A percentile compares a stretch with the other conserved stretches of the same genome.
Conservation (phyloP, 805 yeast genomes). For the Wickerhamomyces bovis region DNA sequence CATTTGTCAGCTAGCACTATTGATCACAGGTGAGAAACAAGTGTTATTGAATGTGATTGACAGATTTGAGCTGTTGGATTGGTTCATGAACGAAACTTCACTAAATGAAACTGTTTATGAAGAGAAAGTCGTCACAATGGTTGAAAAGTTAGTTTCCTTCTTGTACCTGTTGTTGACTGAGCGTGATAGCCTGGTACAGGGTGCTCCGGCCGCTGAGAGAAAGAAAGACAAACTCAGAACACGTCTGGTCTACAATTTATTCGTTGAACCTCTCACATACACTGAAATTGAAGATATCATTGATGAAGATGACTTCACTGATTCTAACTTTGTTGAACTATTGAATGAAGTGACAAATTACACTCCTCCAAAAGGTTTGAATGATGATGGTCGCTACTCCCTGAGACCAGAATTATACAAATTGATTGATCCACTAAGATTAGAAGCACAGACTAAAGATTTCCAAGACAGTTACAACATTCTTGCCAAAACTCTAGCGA, state of each 20-base stretch:
- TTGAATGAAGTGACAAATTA: constrained; percentile 56
- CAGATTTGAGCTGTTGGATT: constrained; percentile 52
- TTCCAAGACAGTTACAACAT: constrained; percentile 46
- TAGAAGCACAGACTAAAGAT: constrained; percentile 39
- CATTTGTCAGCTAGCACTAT: constrained; percentile 55
- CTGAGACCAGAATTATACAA: constrained; percentile 42
- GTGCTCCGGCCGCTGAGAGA: constrained; percentile 26
- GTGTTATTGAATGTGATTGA: constrained; percentile 50
- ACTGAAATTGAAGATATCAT: constrained; percentile 39
- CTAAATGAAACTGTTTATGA: constrained; percentile 41
- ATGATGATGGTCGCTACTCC: constrained; percentile 62
- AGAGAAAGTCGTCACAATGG: constrained; percentile 46
- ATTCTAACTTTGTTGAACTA: constrained; percentile 46
- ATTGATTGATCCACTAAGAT: constrained; percentile 52
- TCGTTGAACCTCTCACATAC: constrained; percentile 48
- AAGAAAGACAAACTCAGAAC: constrained; percentile 28
- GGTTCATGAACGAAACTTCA: constrained; percentile 36
- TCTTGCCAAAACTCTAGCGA: constrained; percentile 39
- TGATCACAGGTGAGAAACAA: constrained; percentile 44
- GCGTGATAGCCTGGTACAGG: constrained; percentile 51
- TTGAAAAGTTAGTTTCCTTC: constrained; percentile 75
- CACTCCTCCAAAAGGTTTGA: constrained; percentile 59
- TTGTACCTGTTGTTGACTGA: constrained; percentile 67
- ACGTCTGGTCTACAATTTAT: constrained; percentile 43
- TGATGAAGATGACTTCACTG: constrained; percentile 36